These are phyloP conservation scores for Petunia axillaris DNA, from an alignment of 257 asterid species.

Conservation along the genomic window DNA sequence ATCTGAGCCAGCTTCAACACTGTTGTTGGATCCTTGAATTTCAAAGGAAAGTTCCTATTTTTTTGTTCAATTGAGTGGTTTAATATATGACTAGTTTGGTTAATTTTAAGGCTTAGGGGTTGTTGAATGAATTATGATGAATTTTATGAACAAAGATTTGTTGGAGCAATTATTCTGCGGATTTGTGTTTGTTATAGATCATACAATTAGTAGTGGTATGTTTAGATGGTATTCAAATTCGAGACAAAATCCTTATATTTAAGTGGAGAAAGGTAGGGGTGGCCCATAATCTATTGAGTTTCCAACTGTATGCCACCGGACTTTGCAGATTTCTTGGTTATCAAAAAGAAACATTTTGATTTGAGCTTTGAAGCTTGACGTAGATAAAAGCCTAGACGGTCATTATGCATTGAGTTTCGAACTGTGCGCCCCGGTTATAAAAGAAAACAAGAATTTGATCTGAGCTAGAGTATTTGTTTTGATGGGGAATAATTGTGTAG, in stretches of 20 bases:
- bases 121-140: not conserved
- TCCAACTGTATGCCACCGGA: too few species aligned
- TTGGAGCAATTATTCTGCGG: too few species aligned
- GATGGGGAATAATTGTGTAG: slow-evolving; percentile 79
- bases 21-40: slow-evolving; percentile 13
- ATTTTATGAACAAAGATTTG: not conserved
- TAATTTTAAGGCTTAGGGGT: not conserved
- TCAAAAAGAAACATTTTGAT: too few species aligned
- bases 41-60: not conserved
- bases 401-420: too few species aligned
- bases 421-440: too few species aligned
- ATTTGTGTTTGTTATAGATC: too few species aligned
- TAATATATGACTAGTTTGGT: not conserved
- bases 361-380: too few species aligned
- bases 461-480: slow-evolving; percentile 28
- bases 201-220: too few species aligned
- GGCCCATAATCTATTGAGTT: too few species aligned
- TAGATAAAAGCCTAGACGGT: too few species aligned
- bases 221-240: not conserved
- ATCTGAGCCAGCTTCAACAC: not conserved
- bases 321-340: too few species aligned
- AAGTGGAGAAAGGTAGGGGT: too few species aligned
- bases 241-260: not conserved
- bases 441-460: slow-evolving; percentile 25
- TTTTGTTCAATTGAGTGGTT: not conserved